Evolutionary conservation across 2,329 filamentous ascomycete genomes (phyloP).

Genomic region (Capronia coronata): DNA sequence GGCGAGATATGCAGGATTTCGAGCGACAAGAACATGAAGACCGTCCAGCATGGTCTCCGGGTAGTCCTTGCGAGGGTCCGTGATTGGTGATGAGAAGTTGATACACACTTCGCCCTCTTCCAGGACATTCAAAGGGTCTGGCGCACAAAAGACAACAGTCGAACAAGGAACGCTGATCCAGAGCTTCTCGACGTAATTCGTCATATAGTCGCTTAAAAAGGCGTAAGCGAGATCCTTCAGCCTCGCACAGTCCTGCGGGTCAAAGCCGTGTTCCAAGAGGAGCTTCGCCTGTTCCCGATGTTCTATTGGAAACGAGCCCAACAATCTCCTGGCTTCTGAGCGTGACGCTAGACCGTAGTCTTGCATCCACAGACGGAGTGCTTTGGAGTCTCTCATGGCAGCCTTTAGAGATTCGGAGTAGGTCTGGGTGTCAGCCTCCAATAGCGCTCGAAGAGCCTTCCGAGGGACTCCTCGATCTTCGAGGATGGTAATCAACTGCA

Average conservation of each 20-base stretch:
- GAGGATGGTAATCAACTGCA: conserved; percentile 51
- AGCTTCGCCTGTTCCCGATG: conserved; percentile 35
- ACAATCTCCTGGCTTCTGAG: not conserved
- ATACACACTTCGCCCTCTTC: conserved; percentile 51
- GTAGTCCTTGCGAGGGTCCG: conserved; percentile 33
- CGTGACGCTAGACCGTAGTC: conserved; percentile 1
- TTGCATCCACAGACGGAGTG: conserved; percentile 26
- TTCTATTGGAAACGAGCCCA: conserved; percentile 36
- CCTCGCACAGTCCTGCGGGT: conserved; percentile 36
- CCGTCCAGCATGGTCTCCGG: conserved; percentile 43
- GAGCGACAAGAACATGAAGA: conserved; percentile 49
- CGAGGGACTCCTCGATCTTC: conserved; percentile 45
- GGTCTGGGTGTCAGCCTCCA: conserved; percentile 33
- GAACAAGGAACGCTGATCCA: conserved; percentile 46
- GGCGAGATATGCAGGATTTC: conserved; percentile 51
- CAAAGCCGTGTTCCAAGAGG: conserved; percentile 44
- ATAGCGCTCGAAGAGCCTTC: conserved; percentile 40
- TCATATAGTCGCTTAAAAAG: conserved; percentile 38
- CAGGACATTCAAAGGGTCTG: conserved; percentile 49
- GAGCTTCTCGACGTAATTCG: conserved; percentile 41
- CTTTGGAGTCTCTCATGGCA: conserved; percentile 12
- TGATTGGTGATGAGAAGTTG: conserved; percentile 46
- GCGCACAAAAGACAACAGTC: conserved; percentile 51
- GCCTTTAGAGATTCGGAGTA: conserved; percentile 33
- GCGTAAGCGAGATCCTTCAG: conserved; percentile 31